A percentile compares a stretch with the other conserved stretches of the same genome.
Evolutionary conservation across 352 stramenopile genomes (phyloP).

Genomic region (Pythium dissotocum): DNA sequence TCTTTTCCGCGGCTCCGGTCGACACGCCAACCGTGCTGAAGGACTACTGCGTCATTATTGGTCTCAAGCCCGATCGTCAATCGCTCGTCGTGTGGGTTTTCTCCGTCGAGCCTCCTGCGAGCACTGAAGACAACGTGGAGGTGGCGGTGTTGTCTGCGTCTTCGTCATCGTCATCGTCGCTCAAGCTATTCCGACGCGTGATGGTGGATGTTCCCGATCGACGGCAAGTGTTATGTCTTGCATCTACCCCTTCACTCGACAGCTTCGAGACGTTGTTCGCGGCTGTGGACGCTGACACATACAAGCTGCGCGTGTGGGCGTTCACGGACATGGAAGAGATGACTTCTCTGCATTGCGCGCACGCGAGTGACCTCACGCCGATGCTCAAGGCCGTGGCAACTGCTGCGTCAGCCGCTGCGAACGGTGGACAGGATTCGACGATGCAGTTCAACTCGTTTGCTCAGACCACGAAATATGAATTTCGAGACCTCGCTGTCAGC

Average conservation of each 20-base stretch:
- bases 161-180: conserved; percentile 11
- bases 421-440: conserved; percentile 27
- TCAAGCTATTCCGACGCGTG: conserved; percentile 52
- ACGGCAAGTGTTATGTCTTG: conserved; percentile 36
- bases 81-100: conserved; percentile 66
- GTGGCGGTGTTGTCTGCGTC: conserved; percentile 3
- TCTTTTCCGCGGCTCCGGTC: conserved; percentile 11
- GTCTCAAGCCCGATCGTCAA: conserved; percentile 35
- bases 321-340: conserved; percentile 64
- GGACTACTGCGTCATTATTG: conserved; percentile 65
- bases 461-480: conserved; percentile 36
- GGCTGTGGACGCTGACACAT: conserved; percentile 40
- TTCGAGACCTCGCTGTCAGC: conserved; percentile 57
- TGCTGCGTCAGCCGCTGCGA: conserved; percentile 30
- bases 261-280: conserved; percentile 49
- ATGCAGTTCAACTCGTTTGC: conserved; percentile 38
- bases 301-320: conserved; percentile 49
- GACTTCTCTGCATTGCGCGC: conserved; percentile 35
- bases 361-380: conserved; percentile 37
- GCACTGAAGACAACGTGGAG: conserved; percentile 1
- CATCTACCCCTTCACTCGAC: conserved; percentile 45
- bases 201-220: conserved; percentile 34
- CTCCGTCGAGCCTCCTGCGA: conserved; percentile 33
- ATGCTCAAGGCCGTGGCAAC: conserved; percentile 35
- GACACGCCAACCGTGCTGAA: conserved; percentile 26